Conservation (phyloP, 1,139 yeast genomes). For the Lodderomyces beijingensis region DNA sequence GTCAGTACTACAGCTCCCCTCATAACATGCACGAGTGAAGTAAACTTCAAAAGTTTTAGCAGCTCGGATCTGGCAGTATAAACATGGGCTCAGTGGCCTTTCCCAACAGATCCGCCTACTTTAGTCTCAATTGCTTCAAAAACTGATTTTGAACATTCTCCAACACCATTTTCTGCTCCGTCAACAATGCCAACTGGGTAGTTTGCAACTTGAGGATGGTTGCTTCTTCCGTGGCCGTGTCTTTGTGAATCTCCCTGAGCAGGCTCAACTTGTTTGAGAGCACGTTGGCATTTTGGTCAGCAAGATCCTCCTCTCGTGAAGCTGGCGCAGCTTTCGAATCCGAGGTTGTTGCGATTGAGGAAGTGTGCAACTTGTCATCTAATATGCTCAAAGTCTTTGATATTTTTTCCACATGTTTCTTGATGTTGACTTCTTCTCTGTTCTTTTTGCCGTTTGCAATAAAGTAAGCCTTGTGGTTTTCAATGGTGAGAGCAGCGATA, state of each 20-base stretch:
- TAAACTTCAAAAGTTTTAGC: no score
- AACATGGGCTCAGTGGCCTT: no score
- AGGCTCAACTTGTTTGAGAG: background rate
- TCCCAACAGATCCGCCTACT: no score
- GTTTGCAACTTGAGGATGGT: constrained; percentile 16
- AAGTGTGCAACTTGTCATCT: constrained; percentile 15
- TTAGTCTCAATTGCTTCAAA: constrained; percentile 9
- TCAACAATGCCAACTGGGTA: constrained; percentile 26
- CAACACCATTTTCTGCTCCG: constrained; percentile 24
- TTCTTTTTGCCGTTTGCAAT: constrained; percentile 8
- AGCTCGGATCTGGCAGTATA: no score
- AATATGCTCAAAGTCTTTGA: constrained; percentile 20
- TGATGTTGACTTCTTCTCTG: constrained; percentile 6
- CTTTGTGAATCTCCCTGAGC: background rate
- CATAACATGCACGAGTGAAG: no score
- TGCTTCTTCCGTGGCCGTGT: constrained; percentile 5
- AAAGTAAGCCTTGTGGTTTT: constrained; percentile 21
- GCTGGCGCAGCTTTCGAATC: background rate
- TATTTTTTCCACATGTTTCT: constrained; percentile 15
- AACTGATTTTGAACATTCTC: constrained; percentile 20
- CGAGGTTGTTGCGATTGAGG: background rate
- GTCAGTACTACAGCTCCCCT: no score
- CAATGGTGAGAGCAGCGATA: constrained; percentile 25
- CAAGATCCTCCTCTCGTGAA: background rate
- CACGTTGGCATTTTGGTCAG: background rate